A percentile compares a stretch with the other conserved stretches of the same genome.
Conservation (phyloP, 306 rosid species). For the Senna tora region DNA sequence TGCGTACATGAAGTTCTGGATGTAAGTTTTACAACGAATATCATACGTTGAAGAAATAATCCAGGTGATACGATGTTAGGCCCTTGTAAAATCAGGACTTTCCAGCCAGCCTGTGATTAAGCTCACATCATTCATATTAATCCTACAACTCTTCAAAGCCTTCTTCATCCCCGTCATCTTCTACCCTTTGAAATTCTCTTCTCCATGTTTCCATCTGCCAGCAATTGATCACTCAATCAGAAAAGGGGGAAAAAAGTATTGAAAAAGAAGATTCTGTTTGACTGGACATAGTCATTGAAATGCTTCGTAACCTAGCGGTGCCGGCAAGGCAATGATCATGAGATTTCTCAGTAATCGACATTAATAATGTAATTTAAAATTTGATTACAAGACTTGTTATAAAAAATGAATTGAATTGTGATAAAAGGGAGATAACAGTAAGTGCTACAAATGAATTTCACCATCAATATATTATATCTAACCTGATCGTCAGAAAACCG, state of each 20-base stretch:
- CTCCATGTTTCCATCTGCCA: slow-evolving; percentile 68
- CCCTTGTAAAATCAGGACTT: not conserved
- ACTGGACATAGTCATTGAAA: not conserved
- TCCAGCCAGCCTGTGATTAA: not conserved
- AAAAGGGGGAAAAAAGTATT: not conserved
- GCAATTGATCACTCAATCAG: slow-evolving; percentile 10
- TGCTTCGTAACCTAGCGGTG: not conserved
- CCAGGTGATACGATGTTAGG: not conserved
- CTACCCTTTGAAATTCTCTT: slow-evolving; percentile 58
- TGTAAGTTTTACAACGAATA: not conserved
- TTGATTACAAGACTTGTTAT: too few species aligned
- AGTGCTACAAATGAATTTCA: not conserved
- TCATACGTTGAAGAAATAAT: not conserved
- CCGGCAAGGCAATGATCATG: not conserved
- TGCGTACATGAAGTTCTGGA: not conserved
- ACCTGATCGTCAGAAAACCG: slow-evolving; percentile 78
- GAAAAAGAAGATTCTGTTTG: not conserved
- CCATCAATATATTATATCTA: slow-evolving; percentile 8
- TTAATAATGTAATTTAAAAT: too few species aligned
- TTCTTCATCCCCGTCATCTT: slow-evolving; percentile 73
- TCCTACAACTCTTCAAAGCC: slow-evolving; percentile 74
- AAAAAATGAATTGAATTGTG: too few species aligned
- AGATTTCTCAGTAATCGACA: not conserved
- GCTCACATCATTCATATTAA: not conserved
- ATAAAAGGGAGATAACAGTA: too few species aligned